Conservation (phyloP, 257 asterid genomes). For the Buddleja alternifolia region DNA sequence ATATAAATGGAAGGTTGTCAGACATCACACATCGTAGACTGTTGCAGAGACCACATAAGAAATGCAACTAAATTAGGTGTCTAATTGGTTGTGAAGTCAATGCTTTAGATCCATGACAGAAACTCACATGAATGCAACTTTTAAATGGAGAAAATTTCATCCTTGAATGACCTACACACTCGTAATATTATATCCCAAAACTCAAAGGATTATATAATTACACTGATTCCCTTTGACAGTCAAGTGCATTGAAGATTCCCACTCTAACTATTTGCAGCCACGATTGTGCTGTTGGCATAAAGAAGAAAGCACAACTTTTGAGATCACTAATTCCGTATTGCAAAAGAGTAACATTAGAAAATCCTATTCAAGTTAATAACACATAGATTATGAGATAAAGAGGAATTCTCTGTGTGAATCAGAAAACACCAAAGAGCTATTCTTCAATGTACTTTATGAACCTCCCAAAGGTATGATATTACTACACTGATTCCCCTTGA, state of each 20-base stretch:
- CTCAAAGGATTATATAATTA: no score
- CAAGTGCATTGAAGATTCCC: no score
- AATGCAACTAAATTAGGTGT: constrained; percentile 13
- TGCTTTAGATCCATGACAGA: not conserved
- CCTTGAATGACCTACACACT: constrained; percentile 11
- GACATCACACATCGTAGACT: not conserved
- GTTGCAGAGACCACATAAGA: not conserved
- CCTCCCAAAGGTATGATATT: no score
- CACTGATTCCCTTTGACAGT: no score
- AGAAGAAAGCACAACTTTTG: no score
- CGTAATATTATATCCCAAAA: no score
- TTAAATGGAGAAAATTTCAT: constrained; percentile 13
- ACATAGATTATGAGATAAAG: not conserved
- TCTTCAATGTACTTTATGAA: not conserved
- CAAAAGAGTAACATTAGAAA: not conserved
- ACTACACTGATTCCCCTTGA: no score
- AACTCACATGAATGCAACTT: not conserved
- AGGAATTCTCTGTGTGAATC: not conserved
- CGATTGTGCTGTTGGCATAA: no score
- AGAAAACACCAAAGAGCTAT: not conserved
- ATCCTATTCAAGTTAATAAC: not conserved
- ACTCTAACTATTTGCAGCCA: no score
- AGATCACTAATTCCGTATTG: not conserved
- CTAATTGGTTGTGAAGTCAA: not conserved
- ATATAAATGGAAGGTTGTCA: not conserved